These are phyloP conservation scores for Pachyrhizus erosus DNA, from an alignment of 306 rosid species.

Conservation along the genomic window DNA sequence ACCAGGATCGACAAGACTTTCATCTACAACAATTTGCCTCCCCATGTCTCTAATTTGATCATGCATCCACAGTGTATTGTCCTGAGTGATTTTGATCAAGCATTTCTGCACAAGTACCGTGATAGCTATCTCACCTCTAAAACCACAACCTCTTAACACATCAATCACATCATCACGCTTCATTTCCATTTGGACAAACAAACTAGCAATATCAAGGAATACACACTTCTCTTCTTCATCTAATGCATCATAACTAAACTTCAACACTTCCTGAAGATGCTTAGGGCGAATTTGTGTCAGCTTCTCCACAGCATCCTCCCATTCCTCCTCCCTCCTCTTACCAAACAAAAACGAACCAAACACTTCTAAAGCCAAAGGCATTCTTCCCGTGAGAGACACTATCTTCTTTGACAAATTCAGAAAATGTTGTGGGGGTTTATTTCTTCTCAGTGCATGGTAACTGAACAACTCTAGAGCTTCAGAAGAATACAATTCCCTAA, in stretches of 20 bases:
- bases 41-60: slow-evolving; percentile 82
- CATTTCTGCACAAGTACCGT: slow-evolving; percentile 51
- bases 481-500: slow-evolving; percentile 44
- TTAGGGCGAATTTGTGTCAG: slow-evolving; percentile 48
- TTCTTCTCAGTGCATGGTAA: slow-evolving; percentile 60
- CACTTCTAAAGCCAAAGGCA: slow-evolving; percentile 81
- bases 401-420: slow-evolving; percentile 47
- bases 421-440: slow-evolving; percentile 42
- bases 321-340: slow-evolving; percentile 54
- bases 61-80: slow-evolving; percentile 61
- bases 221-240: slow-evolving; percentile 56
- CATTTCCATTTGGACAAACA: slow-evolving; percentile 55
- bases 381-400: slow-evolving; percentile 58
- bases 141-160: slow-evolving; percentile 66
- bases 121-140: slow-evolving; percentile 55
- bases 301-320: slow-evolving; percentile 58
- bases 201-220: slow-evolving; percentile 70
- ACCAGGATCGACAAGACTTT: slow-evolving; percentile 45
- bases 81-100: slow-evolving; percentile 56
- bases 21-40: slow-evolving; percentile 60
- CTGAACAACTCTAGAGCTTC: slow-evolving; percentile 63
- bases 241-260: slow-evolving; percentile 60
- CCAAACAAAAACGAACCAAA: slow-evolving; percentile 61
- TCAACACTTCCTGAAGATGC: slow-evolving; percentile 65
- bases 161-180: slow-evolving; percentile 57